Evolutionary conservation across 2,329 filamentous ascomycete species (phyloP), one percentile per base, ranked within the genome.

Genomic region (Hypoxylon sp.): DNA sequence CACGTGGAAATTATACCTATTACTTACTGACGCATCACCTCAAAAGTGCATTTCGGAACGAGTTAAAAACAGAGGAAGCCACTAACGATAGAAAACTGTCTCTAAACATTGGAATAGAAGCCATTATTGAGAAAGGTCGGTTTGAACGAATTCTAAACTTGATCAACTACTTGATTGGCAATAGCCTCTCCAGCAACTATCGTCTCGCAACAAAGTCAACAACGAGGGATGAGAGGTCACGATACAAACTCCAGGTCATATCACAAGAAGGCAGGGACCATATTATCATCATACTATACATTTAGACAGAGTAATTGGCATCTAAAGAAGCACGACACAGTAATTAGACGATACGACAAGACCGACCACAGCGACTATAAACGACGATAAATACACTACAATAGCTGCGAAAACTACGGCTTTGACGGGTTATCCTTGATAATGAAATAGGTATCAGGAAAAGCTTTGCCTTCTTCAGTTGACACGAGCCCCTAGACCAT

Each of bases 91-190:
- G 3, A 2, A 50, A 42, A 29, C 24, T 5, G 47, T 26, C 48
- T 35, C 39, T 19, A 4, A 6, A 14, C 8, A 11, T 19, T 19
- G n/a, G 13, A 4, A 29, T 44, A 19, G 6, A 26, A 6, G 13
- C 11, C 19, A 10, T 29, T 26, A 26, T 17, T 51, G 8, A 59
- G 14, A 10, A 22, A 26, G 3, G 14, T 22, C 35, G 10, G 24
- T 31, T 59, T 51, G n/a, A 26, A 47, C 35, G 31, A n/a, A 26
- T 10, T 42, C 33, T 14, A 26, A 59, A 50, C 47, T 14, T 35
- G 14, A 22, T 31, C 35, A 14, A 59, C 47, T 14, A 22, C 22
- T 51, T 35, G 46, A 47, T 50, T 35, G 24, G 35, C 46, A 48
- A n/a, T 9, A 26, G 10, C 3, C n/a, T 50, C 46, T 26, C 39